A percentile compares a stretch with the other conserved stretches of the same genome.
Conservation (phyloP, 179 eudicot species). For the Spergularia azorica region DNA sequence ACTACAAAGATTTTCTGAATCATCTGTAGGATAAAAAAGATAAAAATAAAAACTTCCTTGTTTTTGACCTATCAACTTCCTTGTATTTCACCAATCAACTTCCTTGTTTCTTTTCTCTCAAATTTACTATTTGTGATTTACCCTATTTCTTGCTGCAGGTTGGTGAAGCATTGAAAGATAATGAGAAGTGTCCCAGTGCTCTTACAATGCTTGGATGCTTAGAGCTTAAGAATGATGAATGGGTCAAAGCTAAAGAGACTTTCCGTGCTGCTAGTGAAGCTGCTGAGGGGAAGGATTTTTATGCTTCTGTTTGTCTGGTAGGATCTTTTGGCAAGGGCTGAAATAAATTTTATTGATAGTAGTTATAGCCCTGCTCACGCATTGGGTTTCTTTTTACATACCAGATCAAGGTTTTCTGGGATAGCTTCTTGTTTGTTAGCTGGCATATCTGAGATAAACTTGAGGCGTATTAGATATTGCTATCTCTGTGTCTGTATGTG, state of each 20-base stretch:
- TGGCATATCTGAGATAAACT: background rate
- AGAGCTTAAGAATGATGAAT: constrained; percentile 97
- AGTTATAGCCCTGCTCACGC: too few species aligned
- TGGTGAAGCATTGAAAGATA: constrained; percentile 79
- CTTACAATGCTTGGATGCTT: constrained; percentile 87
- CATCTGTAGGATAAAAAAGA: too few species aligned
- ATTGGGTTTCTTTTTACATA: too few species aligned
- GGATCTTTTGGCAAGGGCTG: constrained; percentile 1
- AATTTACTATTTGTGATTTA: constrained; percentile 1
- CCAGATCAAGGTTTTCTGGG: background rate
- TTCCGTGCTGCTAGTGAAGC: constrained; percentile 94
- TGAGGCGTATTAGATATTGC: background rate
- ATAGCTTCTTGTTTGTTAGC: background rate
- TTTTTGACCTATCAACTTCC: too few species aligned
- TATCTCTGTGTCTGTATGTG: background rate
- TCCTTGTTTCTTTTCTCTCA: constrained; percentile 1
- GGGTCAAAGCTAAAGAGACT: constrained; percentile 99
- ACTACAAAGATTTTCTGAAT: too few species aligned
- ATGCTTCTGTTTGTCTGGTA: constrained; percentile 48
- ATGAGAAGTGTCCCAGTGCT: constrained; percentile 85
- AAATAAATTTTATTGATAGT: background rate
- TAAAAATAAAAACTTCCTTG: too few species aligned
- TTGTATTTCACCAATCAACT: too few species aligned
- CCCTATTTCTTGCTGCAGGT: constrained; percentile 44
- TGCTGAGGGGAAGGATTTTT: constrained; percentile 49